Base-by-base conservation (phyloP, 495 filamentous ascomycete species). In the Penicillium manginii region DNA sequence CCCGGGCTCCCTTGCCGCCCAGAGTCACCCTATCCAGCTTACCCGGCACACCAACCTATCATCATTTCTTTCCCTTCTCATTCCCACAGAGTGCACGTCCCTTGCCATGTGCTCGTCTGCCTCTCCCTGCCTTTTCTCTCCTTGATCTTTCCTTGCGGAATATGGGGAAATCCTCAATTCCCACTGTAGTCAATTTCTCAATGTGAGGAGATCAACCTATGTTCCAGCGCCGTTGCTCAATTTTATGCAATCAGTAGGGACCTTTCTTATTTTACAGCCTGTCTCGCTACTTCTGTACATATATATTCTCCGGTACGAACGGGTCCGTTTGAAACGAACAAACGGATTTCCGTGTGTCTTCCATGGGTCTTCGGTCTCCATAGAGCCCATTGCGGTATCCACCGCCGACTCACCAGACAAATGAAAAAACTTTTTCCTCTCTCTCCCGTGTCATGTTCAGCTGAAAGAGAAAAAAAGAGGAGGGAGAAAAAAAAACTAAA, bases 1-100 rank as follows among this genome's bases (percentile, higher is more conserved):
- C 76, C 73, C 61, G 71, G 76, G 64, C 76, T 78, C 76, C 76
- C 76, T 77, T 76, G 71, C 74, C 75, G 73, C 73, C 60, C 67
- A 64, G 66, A 55, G 50, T 53, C 66, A 58, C 61, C 67, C 71
- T 72, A 73, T 58, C 42, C 42, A 5, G 56, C 57, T 65, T 70
- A 63, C 66, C 60, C 68, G 73, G 71, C 64, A 73, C 70, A 71
- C 60, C 68, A 62, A 57, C 73, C 70, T 73, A 76, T 76, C 73
- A 76, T 68, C 53, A 35, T 48, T 33, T 52, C 50, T 59, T 54
- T 37, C 42, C 42, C 26, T 8, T 29, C 42, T 60, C 58, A 59
- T 67, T 66, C 64, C 62, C 61, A 54, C 35, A 52, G 50, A 47
- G 62, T 69, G 59, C 50, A 57, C 62, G 58, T 60, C 49, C 39